Evolutionary conservation across 2,329 filamentous ascomycete species (phyloP), one percentile per base, ranked within the genome.

Genomic region (Talaromyces sp.): DNA sequence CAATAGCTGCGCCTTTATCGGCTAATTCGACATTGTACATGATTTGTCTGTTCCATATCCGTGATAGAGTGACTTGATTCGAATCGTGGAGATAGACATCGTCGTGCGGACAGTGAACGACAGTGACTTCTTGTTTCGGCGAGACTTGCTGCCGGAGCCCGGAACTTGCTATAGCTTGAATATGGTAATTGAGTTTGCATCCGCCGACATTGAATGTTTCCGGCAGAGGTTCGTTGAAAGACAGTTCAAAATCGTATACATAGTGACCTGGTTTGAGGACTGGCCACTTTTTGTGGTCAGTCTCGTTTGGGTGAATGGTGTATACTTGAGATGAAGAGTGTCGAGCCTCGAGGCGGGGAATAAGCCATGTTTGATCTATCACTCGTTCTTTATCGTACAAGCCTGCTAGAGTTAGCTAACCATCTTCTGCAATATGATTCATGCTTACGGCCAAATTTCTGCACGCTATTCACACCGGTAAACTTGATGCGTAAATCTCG

Each of bases 1-100:
- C 64, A n/a, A 65, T 65, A 3, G 64, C 58, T 1, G 64, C 64
- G 10, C 64, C 59, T 52, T 59, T 62, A 10, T 57, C 59, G 4
- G 58, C 41, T 16, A 65, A 19, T 16, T 65, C 52, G 31, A 65
- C 49, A 5, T 52, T 52, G 24, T 65, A 65, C 47, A 41, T 13
- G 5, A 65, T 65, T 24, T 59, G 64, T 24, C 31, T 58, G 22
- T 65, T 65, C 64, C 64, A 65, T 22, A 57, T 62, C 9, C 64
- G 31, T 16, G 64, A 56, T 2, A 65, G 50, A 31, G 59, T 62
- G 24, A 65, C 62, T 19, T 65, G 64, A 37, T 58, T 61, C 6
- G 52, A 45, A 3, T 62, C 64, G 22, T 65, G 64, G 7, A 62
- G 58, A 41, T 65, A 65, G 16, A 65, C 37, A 6, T 65, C 64